Conservation (phyloP, 352 stramenopile species). For the Pseudoperonospora humuli region DNA sequence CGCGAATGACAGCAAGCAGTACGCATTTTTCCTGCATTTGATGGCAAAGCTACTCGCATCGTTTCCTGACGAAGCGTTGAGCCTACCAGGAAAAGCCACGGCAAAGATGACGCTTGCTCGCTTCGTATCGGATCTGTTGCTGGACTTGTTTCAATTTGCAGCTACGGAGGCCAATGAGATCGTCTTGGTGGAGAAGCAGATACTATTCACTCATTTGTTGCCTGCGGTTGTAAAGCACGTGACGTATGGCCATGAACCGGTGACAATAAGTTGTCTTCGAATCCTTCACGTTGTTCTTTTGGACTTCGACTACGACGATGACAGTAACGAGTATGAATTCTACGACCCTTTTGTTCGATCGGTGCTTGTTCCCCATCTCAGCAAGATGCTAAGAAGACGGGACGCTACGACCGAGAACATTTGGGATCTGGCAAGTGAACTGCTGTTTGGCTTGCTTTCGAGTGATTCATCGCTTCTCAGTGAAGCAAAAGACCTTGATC, state of each 20-base stretch:
- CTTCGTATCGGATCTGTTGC: conserved; percentile 36
- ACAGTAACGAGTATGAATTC: conserved; percentile 12
- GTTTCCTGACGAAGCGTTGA: conserved; percentile 38
- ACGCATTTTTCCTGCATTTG: conserved; percentile 56
- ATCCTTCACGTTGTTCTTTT: conserved; percentile 46
- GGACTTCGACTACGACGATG: conserved; percentile 30
- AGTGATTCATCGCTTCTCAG: conserved; percentile 24
- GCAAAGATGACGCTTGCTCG: conserved; percentile 21
- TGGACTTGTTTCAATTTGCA: conserved; percentile 39
- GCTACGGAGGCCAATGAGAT: conserved; percentile 30
- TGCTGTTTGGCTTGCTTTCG: conserved; percentile 40
- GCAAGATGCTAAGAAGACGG: conserved; percentile 11
- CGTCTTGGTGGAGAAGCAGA: conserved; percentile 32
- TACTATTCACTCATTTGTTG: conserved; percentile 47
- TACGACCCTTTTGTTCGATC: conserved; percentile 34
- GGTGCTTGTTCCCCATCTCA: conserved; percentile 38
- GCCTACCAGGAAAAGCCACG: conserved; percentile 4
- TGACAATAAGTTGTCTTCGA: conserved; percentile 38
- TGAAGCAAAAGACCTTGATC: conserved; percentile 9
- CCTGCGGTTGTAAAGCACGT: conserved; percentile 34
- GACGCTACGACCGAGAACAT: conserved; percentile 30
- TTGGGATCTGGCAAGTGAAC: conserved; percentile 40
- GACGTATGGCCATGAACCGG: conserved; percentile 8
- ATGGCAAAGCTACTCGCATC: conserved; percentile 54
- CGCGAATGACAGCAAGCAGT: conserved; percentile 50